A percentile compares a stretch with the other conserved stretches of the same genome.
phyloP scores from a whole-genome alignment of 2,329 filamentous ascomycete species.

The Microdochium paspali region DNA sequence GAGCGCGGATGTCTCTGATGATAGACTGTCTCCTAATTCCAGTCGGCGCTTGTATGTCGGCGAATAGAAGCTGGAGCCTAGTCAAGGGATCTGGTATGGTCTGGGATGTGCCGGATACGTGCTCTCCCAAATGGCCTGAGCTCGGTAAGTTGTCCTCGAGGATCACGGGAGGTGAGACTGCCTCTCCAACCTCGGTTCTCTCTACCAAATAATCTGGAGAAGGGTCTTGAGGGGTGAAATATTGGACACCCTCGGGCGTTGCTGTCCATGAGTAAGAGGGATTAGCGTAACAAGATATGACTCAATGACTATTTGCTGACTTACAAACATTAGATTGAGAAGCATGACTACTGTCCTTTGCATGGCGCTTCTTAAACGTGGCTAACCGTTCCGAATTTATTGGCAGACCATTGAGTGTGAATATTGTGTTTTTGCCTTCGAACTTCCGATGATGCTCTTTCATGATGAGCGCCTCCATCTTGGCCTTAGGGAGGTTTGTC shows the following conservation, averaged over 20 bases:
- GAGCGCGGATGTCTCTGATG: not conserved
- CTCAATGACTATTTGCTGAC: not conserved
- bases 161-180: too few species aligned
- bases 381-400: not conserved
- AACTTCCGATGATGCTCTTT: not conserved
- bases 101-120: too few species aligned
- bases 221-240: not conserved
- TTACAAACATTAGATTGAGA: not conserved
- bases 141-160: too few species aligned
- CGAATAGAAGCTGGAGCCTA: not conserved
- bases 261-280: not conserved
- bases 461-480: not conserved
- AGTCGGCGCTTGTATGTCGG: not conserved
- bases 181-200: not conserved
- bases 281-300: not conserved
- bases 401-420: not conserved
- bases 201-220: not conserved
- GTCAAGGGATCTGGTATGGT: not conserved
- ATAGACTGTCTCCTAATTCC: not conserved
- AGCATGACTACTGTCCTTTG: not conserved
- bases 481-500: not conserved
- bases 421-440: not conserved
- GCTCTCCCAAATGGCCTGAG: too few species aligned
- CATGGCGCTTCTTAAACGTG: not conserved
- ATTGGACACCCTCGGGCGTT: not conserved